phyloP scores from a whole-genome alignment of 2,329 filamentous ascomycete genomes.

The Fusarium lyarnte region DNA sequence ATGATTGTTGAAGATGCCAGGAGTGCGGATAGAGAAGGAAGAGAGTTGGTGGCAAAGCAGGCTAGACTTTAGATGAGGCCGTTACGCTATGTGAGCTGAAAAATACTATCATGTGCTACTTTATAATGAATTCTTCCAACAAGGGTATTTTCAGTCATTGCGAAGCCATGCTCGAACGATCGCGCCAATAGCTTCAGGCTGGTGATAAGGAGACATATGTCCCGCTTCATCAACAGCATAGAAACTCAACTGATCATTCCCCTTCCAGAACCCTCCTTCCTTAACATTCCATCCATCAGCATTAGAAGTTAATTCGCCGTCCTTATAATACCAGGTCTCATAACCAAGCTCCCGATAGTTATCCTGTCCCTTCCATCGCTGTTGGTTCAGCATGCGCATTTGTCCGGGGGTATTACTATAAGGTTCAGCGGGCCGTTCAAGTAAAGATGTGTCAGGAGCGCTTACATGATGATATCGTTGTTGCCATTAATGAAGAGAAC shows the following conservation, averaged over 20 bases:
- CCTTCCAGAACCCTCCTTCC: constrained; percentile 25
- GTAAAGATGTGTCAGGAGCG: rapidly evolving
- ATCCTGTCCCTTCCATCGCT: constrained; percentile 3
- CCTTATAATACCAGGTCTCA: not conserved
- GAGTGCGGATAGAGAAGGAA: not conserved
- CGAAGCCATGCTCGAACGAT: constrained; percentile 15
- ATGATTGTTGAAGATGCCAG: constrained; percentile 38
- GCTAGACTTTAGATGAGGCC: not conserved
- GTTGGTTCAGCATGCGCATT: constrained; percentile 21
- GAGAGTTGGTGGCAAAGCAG: not conserved
- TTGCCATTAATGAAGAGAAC: constrained; percentile 20
- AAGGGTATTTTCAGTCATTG: not conserved
- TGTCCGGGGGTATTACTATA: constrained; percentile 23
- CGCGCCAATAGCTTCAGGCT: constrained; percentile 18
- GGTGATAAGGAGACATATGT: constrained; percentile 9
- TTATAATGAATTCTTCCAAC: rapidly evolving
- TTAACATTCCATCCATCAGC: not conserved
- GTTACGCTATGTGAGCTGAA: not conserved
- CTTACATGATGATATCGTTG: constrained; percentile 23
- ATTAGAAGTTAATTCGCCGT: not conserved
- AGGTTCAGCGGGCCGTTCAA: rapidly evolving
- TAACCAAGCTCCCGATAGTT: not conserved
- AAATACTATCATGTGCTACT: rapidly evolving
- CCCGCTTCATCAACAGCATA: constrained; percentile 30
- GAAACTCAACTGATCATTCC: constrained; percentile 9